Evolutionary conservation across 768 basidiomycete species (phyloP).

Genomic region (Mycena metata): DNA sequence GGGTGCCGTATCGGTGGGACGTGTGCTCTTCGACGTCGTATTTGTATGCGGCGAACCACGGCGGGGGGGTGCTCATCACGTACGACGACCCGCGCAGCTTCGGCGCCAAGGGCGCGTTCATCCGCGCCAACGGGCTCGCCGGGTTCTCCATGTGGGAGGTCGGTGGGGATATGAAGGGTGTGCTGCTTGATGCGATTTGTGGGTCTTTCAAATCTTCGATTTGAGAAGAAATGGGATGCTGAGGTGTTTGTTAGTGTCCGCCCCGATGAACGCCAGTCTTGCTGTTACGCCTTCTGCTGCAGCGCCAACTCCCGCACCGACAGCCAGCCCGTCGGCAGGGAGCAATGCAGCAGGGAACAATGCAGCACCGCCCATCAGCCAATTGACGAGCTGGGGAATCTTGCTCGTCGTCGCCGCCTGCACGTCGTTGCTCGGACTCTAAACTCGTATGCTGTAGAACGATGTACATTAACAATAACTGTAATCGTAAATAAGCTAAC

Average conservation of each 20-base stretch:
- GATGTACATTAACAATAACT: not conserved
- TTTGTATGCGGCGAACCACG: constrained; percentile 61
- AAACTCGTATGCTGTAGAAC: not conserved
- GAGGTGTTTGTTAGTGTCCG: constrained; percentile 26
- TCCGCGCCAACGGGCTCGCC: constrained; percentile 61
- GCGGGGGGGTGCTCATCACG: constrained; percentile 56
- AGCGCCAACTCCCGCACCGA: not conserved
- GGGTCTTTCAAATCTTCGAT: not conserved
- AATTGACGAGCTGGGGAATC: not conserved
- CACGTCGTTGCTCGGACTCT: constrained; percentile 7
- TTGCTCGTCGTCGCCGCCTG: not conserved
- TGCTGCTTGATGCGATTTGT: constrained; percentile 51
- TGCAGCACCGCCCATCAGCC: not conserved
- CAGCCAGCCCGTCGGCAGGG: not conserved
- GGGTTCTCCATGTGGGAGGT: constrained; percentile 84
- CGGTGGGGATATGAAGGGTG: constrained; percentile 70
- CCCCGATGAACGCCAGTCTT: constrained; percentile 32
- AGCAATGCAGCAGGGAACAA: constrained; percentile 8
- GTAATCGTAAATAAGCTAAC: constrained; percentile 2
- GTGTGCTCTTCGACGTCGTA: constrained; percentile 74
- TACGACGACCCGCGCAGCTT: constrained; percentile 61
- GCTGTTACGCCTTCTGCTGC: constrained; percentile 20
- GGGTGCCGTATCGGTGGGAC: constrained; percentile 70
- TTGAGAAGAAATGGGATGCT: constrained; percentile 2
- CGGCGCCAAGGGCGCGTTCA: constrained; percentile 69